Evolutionary conservation across 2,329 filamentous ascomycete species (phyloP).

Genomic region (Nothophoma quercina): DNA sequence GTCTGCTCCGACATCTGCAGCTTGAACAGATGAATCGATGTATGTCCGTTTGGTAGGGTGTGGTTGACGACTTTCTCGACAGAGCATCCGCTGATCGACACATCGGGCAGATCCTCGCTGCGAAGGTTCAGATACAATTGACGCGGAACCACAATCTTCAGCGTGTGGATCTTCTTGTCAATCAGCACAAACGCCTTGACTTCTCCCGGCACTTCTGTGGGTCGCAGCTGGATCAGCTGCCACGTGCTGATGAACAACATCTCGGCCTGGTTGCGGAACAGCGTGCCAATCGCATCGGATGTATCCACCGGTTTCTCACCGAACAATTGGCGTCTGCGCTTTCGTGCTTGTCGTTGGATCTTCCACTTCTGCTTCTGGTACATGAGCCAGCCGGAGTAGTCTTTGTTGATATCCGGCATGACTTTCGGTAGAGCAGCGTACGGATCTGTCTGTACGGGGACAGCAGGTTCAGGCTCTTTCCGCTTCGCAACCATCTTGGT

Average conservation of each 20-base stretch:
- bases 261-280: constrained; percentile 93
- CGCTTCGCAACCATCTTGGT: constrained; percentile 59
- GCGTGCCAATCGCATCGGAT: constrained; percentile 68
- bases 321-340: constrained; percentile 87
- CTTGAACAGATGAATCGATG: constrained; percentile 93
- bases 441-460: constrained; percentile 72
- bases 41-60: constrained; percentile 92
- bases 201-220: constrained; percentile 83
- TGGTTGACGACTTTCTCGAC: constrained; percentile 94
- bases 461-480: constrained; percentile 55
- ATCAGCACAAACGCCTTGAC: constrained; percentile 91
- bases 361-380: constrained; percentile 99
- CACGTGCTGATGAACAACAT: constrained; percentile 89
- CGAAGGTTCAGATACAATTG: constrained; percentile 93
- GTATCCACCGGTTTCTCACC: constrained; percentile 76
- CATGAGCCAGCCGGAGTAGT: constrained; percentile 86
- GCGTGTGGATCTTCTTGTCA: constrained; percentile 85
- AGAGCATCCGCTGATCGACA: constrained; percentile 83
- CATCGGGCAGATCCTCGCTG: constrained; percentile 83
- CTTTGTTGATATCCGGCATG: constrained; percentile 84
- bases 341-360: constrained; percentile 89
- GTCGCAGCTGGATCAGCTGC: constrained; percentile 88
- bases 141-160: constrained; percentile 89
- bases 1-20: constrained; percentile 87
- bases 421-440: constrained; percentile 81